Base-by-base conservation (phyloP, 2,329 filamentous ascomycete species). In the Colletotrichum orchidophilum region DNA sequence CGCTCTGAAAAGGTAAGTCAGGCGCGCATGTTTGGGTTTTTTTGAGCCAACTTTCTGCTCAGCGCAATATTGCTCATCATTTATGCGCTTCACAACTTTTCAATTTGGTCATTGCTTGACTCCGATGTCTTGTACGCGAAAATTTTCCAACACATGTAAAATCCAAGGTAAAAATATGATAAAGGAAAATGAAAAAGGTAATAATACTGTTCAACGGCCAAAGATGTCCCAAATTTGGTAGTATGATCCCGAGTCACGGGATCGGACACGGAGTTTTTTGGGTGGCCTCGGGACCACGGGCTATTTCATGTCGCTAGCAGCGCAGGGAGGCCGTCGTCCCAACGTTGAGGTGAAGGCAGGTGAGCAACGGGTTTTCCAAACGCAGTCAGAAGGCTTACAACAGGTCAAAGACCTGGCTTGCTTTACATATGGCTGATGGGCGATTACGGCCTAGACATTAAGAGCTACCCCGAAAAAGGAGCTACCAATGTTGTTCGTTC, bases 321-420 rank as follows among this genome's bases (percentile, higher is more conserved):
- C 11, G 18, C 21, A 21, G 18, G 3, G 3, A 3, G 39, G 29
- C 24, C 39, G 58, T 53, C 63, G 39, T 62, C 68, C 29, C 13
- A 68, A 29, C 24, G 50, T 18, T 58, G 13, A 27, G 63, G 67
- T 27, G 68, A 46, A 46, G 33, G 52, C 42, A 24, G 54, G 58
- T 21, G 58, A 31, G 64, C 46, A 68, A 71, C 58, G 68, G 33
- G 11, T 68, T 63, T 63, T 42, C 54, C 29, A 71, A 68, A 71
- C 68, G 58, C 12, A 49, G 27, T 63, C 33, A 71, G 64, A 67
- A 7, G 33, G 55, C 33, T 46, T 33, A 13, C 57, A 53, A 57
- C 13, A 27, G 35, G 63, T 58, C 57, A 61, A 71, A 62, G 57
- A 62, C 15, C 31, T 29, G 11, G 39, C 18, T 61, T 58, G 13